Evolutionary conservation across 352 stramenopile species (phyloP), one percentile per base, ranked within the genome.

Genomic region (Salisapilia sapeloensis): DNA sequence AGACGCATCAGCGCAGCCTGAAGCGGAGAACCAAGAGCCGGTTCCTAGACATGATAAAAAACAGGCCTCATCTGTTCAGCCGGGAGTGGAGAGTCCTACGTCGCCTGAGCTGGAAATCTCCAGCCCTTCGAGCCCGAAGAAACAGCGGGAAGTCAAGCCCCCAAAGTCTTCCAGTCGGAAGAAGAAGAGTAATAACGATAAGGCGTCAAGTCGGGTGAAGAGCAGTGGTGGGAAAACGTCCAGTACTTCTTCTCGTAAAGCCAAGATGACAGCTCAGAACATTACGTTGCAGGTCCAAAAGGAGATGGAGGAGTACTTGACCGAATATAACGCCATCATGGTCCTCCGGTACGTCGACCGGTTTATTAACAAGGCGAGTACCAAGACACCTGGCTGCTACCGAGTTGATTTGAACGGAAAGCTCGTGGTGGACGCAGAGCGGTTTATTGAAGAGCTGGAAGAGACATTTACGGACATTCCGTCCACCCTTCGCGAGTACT

Each of bases 311-410:
- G 60, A 53, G 35, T 61, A 60, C 37, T 23, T 81, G 46, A 56
- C 54, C 24, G 69, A 84, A 45, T 81, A 84, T 55, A 80, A 59
- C 23, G 65, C 69, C 30, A 78, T 81, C 37, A 84, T 84, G 69
- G 56, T 84, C 12, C 53, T 84, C 39, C 69, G 69, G 12, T 84
- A 81, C 40, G 53, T 84, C n/a, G 65, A 84, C 15, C 57, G 69
- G 13, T 84, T 84, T 26, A 63, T 84, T 35, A 70, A 51, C 49
- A 81, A 80, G 41, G 69, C 69, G 3, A 58, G 69, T 24, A 67
- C 54, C 31, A 80, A 78, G 48, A 50, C 60, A 6, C 62, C 69
- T 0, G 69, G 69, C 2, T 81, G 65, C 37, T 84, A 84, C 42
- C 56, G 49, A n/a, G 66, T 84, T 16, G 50, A 55, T 33, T 34